Conservation (phyloP, 179 eudicot species). For the Beta macrorhiza region DNA sequence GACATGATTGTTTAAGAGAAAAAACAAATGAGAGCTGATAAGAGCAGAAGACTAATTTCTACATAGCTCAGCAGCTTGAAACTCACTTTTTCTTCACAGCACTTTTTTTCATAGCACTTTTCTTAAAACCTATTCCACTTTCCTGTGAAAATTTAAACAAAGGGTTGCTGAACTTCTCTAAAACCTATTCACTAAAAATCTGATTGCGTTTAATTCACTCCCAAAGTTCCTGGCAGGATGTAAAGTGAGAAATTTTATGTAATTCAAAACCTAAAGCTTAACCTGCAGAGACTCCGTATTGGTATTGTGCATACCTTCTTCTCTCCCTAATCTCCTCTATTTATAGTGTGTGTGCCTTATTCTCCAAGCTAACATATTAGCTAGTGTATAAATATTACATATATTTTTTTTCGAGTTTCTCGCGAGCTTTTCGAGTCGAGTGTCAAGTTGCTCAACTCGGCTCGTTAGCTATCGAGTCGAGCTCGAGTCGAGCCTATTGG, state of each 20-base stretch:
- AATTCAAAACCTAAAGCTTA: not conserved
- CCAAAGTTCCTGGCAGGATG: not conserved
- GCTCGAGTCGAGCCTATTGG: no score
- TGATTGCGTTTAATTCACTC: not conserved
- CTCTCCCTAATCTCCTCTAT: no score
- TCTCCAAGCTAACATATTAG: no score
- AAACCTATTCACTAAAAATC: not conserved
- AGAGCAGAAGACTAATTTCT: not conserved
- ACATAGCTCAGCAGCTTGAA: constrained; percentile 16
- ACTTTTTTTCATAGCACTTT: constrained; percentile 37
- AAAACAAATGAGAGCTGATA: not conserved
- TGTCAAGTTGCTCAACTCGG: no score
- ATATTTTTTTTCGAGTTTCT: no score
- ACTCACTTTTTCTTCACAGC: constrained; percentile 35
- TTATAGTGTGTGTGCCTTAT: no score
- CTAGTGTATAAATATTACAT: no score
- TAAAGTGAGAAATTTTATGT: not conserved
- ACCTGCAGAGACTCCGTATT: constrained; percentile 7
- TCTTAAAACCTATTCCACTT: constrained; percentile 48
- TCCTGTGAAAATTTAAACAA: constrained; percentile 47
- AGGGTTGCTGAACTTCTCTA: not conserved
- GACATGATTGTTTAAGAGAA: not conserved
- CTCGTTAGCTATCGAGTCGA: no score
- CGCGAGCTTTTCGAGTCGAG: no score
- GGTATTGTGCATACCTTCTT: no score